A percentile compares a stretch with the other conserved stretches of the same genome.
phyloP scores from a whole-genome alignment of 371 early-diverging fungal genomes.

The Catenaria anguillulae region DNA sequence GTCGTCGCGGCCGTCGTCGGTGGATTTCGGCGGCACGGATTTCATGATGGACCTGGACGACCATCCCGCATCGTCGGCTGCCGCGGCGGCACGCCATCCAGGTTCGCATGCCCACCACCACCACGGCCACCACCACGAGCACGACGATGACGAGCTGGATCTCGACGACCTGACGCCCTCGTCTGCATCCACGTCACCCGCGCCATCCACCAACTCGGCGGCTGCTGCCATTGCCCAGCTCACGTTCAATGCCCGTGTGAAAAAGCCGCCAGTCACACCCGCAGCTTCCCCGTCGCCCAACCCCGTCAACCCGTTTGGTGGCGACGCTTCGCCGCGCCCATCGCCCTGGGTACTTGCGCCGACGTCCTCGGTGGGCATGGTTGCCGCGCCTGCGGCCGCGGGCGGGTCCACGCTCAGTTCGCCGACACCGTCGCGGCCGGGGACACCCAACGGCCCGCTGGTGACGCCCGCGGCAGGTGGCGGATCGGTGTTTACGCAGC shows the following conservation, averaged over 20 bases:
- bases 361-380: background rate
- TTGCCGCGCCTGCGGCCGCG: background rate
- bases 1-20: background rate
- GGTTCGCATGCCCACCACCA: too few species aligned
- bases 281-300: too few species aligned
- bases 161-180: background rate
- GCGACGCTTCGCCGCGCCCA: background rate
- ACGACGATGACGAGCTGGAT: background rate
- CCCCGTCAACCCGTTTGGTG: too few species aligned
- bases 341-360: background rate
- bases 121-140: background rate
- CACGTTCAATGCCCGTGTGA: background rate
- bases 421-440: conserved; percentile 1
- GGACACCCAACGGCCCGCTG: background rate
- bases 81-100: too few species aligned
- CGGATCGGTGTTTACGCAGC: background rate
- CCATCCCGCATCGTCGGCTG: too few species aligned
- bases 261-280: background rate
- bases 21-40: background rate
- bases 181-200: background rate
- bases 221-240: background rate
- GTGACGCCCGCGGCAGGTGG: background rate
- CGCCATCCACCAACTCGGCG: background rate
- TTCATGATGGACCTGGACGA: background rate
- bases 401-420: background rate